A percentile compares a stretch with the other conserved stretches of the same genome.
Evolutionary conservation across 371 early-diverging fungal genomes (phyloP).

Genomic region (Basidiobolus meristosporus): DNA sequence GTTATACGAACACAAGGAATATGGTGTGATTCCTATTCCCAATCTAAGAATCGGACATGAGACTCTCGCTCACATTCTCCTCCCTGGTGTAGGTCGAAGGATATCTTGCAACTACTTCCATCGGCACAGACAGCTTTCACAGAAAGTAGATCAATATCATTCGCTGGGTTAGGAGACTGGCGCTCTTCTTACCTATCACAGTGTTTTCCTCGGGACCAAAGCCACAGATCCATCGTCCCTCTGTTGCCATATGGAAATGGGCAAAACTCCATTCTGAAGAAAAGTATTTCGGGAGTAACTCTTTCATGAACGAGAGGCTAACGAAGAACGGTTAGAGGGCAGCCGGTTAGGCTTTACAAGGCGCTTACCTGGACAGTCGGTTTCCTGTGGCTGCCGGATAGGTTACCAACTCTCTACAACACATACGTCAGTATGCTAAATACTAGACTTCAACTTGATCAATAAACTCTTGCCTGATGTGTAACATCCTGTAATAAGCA

Average conservation of each 20-base stretch:
- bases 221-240: constrained; percentile 58
- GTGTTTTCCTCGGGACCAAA: constrained; percentile 61
- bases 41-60: constrained; percentile 32
- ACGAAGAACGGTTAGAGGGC: too few species aligned
- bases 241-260: constrained; percentile 57
- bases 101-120: constrained; percentile 66
- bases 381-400: too few species aligned
- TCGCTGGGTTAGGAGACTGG: not conserved
- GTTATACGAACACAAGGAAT: too few species aligned
- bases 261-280: constrained; percentile 89
- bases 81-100: constrained; percentile 63
- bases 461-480: too few species aligned
- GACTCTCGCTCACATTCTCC: constrained; percentile 50
- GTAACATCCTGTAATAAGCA: too few species aligned
- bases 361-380: too few species aligned
- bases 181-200: constrained; percentile 30
- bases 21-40: not conserved
- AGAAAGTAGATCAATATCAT: constrained; percentile 1
- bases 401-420: too few species aligned
- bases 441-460: too few species aligned
- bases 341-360: too few species aligned
- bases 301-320: constrained; percentile 72
- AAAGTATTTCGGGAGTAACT: constrained; percentile 81
- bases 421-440: too few species aligned
- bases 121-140: constrained; percentile 57